Percentiles rank a stretch among this genome's conserved stretches.
These are phyloP conservation scores for Aspergillaceae sp. DNA, from an alignment of 2,329 filamentous ascomycete species.

Conservation along the genomic window DNA sequence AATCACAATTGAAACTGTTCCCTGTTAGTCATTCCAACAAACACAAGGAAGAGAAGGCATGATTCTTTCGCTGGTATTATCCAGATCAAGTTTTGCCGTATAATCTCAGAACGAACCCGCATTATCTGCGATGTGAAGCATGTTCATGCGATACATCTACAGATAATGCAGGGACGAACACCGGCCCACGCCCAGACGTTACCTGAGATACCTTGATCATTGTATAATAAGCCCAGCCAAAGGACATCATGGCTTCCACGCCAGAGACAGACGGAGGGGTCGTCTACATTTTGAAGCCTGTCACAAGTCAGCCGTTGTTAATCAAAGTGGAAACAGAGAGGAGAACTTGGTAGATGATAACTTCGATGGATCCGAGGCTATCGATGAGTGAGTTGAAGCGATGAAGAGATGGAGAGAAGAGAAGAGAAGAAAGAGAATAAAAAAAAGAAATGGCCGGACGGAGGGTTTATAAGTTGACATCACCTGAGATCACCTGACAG, in stretches of 20 bases:
- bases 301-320: background rate
- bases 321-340: constrained; percentile 5
- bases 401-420: background rate
- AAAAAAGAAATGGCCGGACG: constrained; percentile 5
- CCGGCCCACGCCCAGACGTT: constrained; percentile 55
- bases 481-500: too few species aligned
- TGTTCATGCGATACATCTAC: constrained; percentile 8
- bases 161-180: constrained; percentile 43
- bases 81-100: constrained; percentile 96
- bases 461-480: constrained; percentile 3
- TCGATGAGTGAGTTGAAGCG: background rate
- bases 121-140: constrained; percentile 1
- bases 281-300: background rate
- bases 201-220: constrained; percentile 43
- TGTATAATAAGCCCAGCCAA: constrained; percentile 31
- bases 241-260: constrained; percentile 33
- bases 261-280: background rate
- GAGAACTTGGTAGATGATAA: constrained; percentile 9
- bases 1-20: constrained; percentile 18
- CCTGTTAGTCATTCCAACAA: constrained; percentile 34
- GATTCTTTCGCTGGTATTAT: constrained; percentile 99
- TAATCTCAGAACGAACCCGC: constrained; percentile 57
- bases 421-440: constrained; percentile 4
- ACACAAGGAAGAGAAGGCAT: constrained; percentile 57
- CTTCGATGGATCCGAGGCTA: too few species aligned